Conservation (phyloP, 2,329 filamentous ascomycete species). For the Arthrobotrys pseudoclavata region DNA sequence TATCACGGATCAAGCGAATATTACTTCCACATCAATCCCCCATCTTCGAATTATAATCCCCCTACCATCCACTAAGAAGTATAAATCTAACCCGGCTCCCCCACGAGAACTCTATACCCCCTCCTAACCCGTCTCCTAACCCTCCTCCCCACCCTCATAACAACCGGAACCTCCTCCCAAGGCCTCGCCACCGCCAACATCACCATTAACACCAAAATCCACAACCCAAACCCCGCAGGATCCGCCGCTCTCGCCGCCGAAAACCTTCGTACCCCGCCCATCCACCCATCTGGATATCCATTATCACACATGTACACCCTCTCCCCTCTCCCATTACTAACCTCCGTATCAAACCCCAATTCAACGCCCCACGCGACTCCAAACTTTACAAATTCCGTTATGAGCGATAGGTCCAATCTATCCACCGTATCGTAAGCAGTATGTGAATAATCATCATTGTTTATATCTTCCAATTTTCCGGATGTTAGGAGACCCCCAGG, state of each 20-base stretch:
- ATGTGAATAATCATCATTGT: slow-evolving; percentile 38
- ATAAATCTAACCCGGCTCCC: not conserved
- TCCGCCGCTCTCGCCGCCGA: slow-evolving; percentile 49
- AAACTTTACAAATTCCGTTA: slow-evolving; percentile 26
- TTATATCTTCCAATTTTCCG: slow-evolving; percentile 22
- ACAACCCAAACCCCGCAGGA: slow-evolving; percentile 44
- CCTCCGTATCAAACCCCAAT: slow-evolving; percentile 22
- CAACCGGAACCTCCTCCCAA: slow-evolving; percentile 49
- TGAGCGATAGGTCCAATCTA: slow-evolving; percentile 19
- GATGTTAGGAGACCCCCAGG: slow-evolving; percentile 28
- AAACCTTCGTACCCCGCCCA: slow-evolving; percentile 37
- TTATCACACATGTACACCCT: slow-evolving; percentile 43
- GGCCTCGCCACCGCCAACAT: slow-evolving; percentile 38
- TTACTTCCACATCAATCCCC: too few relatives aligned
- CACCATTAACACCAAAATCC: slow-evolving; percentile 31
- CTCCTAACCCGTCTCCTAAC: slow-evolving; percentile 30
- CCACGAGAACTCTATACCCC: not conserved
- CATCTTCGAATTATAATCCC: too few relatives aligned
- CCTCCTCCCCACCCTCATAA: slow-evolving; percentile 30
- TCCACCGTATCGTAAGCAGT: slow-evolving; percentile 29
- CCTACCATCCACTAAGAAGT: too few relatives aligned
- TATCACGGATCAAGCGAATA: too few relatives aligned
- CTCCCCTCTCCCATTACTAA: not conserved
- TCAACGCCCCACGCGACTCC: slow-evolving; percentile 39
- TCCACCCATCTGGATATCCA: slow-evolving; percentile 51